Evolutionary conservation across 2,329 filamentous ascomycete species (phyloP).

Genomic region (Coniochaeta sp.): DNA sequence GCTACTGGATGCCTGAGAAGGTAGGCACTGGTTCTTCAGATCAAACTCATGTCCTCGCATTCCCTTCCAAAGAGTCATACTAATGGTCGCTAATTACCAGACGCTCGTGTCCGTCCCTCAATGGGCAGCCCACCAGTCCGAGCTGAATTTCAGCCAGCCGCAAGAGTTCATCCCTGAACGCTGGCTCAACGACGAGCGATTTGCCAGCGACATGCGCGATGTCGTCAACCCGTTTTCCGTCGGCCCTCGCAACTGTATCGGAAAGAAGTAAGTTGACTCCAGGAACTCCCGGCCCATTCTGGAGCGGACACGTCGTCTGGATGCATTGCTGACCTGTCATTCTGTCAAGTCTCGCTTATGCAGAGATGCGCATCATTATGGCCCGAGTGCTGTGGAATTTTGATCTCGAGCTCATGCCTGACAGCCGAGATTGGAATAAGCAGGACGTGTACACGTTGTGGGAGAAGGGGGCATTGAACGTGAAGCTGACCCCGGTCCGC

Average conservation of each 20-base stretch:
- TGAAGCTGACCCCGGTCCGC: constrained; percentile 14
- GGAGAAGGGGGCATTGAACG: constrained; percentile 21
- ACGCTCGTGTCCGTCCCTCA: neutral
- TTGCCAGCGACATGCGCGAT: constrained; percentile 2
- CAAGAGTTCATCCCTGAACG: neutral
- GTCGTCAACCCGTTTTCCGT: constrained; percentile 4
- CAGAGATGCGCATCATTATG: constrained; percentile 27
- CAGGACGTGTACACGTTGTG: constrained; percentile 22
- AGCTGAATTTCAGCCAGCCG: neutral
- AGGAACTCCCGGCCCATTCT: neutral
- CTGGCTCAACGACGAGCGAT: neutral
- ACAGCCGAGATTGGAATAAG: constrained; percentile 17
- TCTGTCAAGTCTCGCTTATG: constrained; percentile 22
- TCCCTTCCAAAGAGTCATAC: neutral
- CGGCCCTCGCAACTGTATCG: constrained; percentile 5
- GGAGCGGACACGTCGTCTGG: too few relatives aligned
- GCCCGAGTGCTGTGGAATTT: constrained; percentile 26
- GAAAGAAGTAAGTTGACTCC: neutral
- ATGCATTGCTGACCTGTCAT: neutral
- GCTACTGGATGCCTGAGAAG: neutral
- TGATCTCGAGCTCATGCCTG: constrained; percentile 19
- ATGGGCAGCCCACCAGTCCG: neutral
- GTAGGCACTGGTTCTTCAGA: neutral
- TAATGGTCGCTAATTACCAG: neutral
- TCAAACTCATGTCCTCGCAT: neutral